Conservation (phyloP, 1,284 basidiomycete species). For the Ganoderma lucidum region DNA sequence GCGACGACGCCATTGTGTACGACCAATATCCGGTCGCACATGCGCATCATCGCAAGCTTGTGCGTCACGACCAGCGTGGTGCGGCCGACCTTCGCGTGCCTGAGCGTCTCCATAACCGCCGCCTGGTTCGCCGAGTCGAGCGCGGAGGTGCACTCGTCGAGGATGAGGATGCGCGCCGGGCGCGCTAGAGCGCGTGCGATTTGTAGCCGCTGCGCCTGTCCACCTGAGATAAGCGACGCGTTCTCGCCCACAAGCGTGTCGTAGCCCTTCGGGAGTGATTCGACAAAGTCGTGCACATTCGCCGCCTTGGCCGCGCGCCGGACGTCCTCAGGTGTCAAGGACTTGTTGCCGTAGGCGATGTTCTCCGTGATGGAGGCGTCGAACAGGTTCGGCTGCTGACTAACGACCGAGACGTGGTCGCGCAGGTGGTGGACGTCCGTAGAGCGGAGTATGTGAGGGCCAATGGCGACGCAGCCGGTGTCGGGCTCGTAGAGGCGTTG, state of each 20-base stretch:
- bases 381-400: slow-evolving; percentile 87
- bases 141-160: slow-evolving; percentile 96
- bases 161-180: slow-evolving; percentile 77
- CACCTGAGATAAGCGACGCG: slow-evolving; percentile 88
- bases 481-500: slow-evolving; percentile 88
- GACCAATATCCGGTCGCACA: slow-evolving; percentile 91
- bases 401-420: slow-evolving; percentile 86
- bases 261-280: slow-evolving; percentile 83
- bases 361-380: slow-evolving; percentile 87
- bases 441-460: slow-evolving; percentile 55
- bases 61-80: slow-evolving; percentile 96
- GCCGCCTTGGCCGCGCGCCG: slow-evolving; percentile 77
- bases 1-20: slow-evolving; percentile 79
- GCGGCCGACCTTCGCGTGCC: slow-evolving; percentile 65
- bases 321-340: slow-evolving; percentile 64
- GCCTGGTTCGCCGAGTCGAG: slow-evolving; percentile 86
- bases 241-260: slow-evolving; percentile 91
- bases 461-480: slow-evolving; percentile 69
- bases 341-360: slow-evolving; percentile 80
- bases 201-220: slow-evolving; percentile 92
- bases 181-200: slow-evolving; percentile 90
- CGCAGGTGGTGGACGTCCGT: slow-evolving; percentile 80
- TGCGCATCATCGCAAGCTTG: slow-evolving; percentile 89
- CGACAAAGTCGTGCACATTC: slow-evolving; percentile 89
- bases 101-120: slow-evolving; percentile 82